Percentiles rank a stretch among this genome's conserved stretches.
These are phyloP conservation scores for Wickerhamiella spandovensis DNA, from an alignment of 805 yeast species.

Conservation along the genomic window DNA sequence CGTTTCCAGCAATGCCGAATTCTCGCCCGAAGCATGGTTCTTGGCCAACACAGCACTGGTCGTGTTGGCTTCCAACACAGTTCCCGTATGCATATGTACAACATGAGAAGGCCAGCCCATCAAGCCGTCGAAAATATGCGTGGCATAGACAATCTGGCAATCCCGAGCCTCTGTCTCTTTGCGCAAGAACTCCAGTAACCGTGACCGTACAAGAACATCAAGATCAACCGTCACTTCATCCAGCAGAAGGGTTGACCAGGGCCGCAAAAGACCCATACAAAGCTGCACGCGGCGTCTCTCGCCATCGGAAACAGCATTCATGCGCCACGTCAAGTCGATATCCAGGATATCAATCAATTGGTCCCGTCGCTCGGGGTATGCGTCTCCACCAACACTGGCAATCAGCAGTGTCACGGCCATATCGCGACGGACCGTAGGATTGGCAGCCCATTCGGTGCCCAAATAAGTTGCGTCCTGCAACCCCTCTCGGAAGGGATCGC, in stretches of 20 bases:
- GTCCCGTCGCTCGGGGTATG: conserved; percentile 64
- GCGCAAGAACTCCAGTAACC: conserved; percentile 55
- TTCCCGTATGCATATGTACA: conserved; percentile 64
- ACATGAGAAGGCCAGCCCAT: conserved; percentile 82
- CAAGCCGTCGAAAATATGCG: conserved; percentile 93
- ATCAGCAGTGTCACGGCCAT: conserved; percentile 73
- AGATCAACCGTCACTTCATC: conserved; percentile 96
- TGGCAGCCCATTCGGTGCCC: conserved; percentile 97
- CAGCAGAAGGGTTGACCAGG: conserved; percentile 76
- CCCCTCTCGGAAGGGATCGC: conserved; percentile 71
- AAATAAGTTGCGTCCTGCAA: conserved; percentile 47
- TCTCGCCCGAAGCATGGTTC: conserved; percentile 9
- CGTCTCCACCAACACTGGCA: conserved; percentile 71
- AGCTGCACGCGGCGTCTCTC: conserved; percentile 90
- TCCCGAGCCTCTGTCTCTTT: conserved; percentile 57
- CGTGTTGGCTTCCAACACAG: conserved; percentile 24
- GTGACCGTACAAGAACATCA: conserved; percentile 78
- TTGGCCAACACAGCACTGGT: conserved; percentile 14
- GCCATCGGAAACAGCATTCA: conserved; percentile 88
- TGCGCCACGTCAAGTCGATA: conserved; percentile 79
- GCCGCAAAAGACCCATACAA: conserved; percentile 82
- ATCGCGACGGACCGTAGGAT: conserved; percentile 79
- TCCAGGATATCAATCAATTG: conserved; percentile 64
- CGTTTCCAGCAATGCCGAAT: conserved; percentile 21
- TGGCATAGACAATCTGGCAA: conserved; percentile 77